A percentile compares a stretch with the other conserved stretches of the same genome.
phyloP scores from a whole-genome alignment of 768 basidiomycete genomes.

The Phaeotremella skinneri region DNA sequence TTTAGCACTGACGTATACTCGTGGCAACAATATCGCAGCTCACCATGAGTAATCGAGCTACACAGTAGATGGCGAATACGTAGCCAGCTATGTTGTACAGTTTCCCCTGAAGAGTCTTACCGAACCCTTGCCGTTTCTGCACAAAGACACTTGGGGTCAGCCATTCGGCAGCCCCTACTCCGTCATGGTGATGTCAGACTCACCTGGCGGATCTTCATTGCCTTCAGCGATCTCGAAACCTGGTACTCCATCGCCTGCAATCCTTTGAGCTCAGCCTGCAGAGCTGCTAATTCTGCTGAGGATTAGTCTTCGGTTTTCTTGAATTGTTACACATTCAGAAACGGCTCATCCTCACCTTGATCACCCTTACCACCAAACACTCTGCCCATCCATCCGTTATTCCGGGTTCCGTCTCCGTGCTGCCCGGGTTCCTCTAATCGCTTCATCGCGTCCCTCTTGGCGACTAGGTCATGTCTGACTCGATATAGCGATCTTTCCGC shows the following conservation, averaged over 20 bases:
- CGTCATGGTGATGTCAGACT: slow-evolving; percentile 19
- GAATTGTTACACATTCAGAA: too few species aligned
- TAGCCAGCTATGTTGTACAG: slow-evolving; percentile 45
- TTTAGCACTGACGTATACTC: background rate
- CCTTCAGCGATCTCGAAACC: slow-evolving; percentile 34
- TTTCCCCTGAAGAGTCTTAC: slow-evolving; percentile 39
- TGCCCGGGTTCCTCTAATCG: slow-evolving; percentile 6
- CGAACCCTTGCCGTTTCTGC: slow-evolving; percentile 45
- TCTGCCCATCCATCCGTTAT: slow-evolving; percentile 40
- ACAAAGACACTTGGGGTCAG: background rate
- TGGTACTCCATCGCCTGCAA: slow-evolving; percentile 45
- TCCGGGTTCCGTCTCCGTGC: slow-evolving; percentile 8
- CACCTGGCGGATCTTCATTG: slow-evolving; percentile 43
- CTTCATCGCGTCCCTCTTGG: slow-evolving; percentile 35
- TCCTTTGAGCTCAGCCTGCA: slow-evolving; percentile 41
- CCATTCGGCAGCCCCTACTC: background rate
- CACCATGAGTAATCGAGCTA: slow-evolving; percentile 47
- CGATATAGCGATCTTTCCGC: slow-evolving; percentile 48
- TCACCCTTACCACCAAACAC: slow-evolving; percentile 34
- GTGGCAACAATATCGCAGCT: background rate
- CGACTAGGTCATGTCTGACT: slow-evolving; percentile 43
- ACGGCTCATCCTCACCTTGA: slow-evolving; percentile 22
- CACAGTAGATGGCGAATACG: slow-evolving; percentile 48
- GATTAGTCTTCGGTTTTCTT: background rate
- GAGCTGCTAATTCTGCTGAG: slow-evolving; percentile 17